These are phyloP conservation scores for Cicer pinnatifidum DNA, from an alignment of 306 rosid genomes.

Conservation along the genomic window DNA sequence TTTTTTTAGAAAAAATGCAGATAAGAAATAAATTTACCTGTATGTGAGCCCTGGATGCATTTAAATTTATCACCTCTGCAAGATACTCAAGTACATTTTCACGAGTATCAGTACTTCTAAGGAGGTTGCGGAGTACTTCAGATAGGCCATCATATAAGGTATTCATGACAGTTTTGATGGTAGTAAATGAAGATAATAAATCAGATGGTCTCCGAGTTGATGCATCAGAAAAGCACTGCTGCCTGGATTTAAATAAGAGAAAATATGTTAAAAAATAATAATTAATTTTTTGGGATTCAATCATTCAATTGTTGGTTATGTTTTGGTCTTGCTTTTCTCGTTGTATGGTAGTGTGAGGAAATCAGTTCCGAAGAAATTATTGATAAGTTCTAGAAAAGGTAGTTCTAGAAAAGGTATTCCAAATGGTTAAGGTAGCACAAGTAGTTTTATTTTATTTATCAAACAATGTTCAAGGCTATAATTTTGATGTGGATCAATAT, in stretches of 20 bases:
- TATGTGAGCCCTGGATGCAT: constrained; percentile 95
- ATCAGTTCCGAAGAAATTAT: neutral
- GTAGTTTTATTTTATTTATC: neutral
- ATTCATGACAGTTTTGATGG: constrained; percentile 85
- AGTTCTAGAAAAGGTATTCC: neutral
- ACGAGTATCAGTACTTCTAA: constrained; percentile 84
- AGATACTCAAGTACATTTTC: constrained; percentile 86
- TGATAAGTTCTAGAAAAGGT: neutral
- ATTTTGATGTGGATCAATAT: constrained; percentile 12
- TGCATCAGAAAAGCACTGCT: constrained; percentile 93
- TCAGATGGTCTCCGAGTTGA: constrained; percentile 80
- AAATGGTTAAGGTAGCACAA: constrained; percentile 5
- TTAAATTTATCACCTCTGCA: constrained; percentile 89
- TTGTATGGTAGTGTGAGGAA: neutral
- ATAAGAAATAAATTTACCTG: constrained; percentile 61
- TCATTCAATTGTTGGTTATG: neutral
- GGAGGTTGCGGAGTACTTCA: constrained; percentile 77
- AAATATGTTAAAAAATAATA: neutral
- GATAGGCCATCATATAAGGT: constrained; percentile 79
- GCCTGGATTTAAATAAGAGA: constrained; percentile 57
- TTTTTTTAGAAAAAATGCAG: neutral
- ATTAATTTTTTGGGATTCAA: neutral
- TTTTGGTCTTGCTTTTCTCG: neutral
- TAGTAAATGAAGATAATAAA: constrained; percentile 78
- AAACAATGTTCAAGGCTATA: neutral